Evolutionary conservation across 1,284 basidiomycete species (phyloP), one percentile per base, ranked within the genome.

Genomic region (Cryptococcus sp.): DNA sequence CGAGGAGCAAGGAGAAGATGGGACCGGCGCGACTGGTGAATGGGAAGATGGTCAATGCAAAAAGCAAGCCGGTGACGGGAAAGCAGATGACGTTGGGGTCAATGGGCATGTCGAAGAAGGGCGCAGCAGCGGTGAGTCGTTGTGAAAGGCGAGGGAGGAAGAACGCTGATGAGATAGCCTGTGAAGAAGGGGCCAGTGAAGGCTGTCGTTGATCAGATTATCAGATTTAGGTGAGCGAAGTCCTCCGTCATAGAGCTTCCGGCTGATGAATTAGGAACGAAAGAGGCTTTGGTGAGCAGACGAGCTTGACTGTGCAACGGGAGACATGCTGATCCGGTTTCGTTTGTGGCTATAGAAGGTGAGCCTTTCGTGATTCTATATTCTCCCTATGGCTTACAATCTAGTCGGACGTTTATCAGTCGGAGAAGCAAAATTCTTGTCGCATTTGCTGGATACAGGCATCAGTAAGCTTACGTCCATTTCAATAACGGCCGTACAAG

Each of bases 351-450:
- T 25, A 41, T 48, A 59, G 58, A 59, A 45, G 51, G 58, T 59
- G 37, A 40, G 57, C 41, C 5, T 21, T 19, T 21, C n/a, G n/a
- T n/a, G n/a, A n/a, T 25, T 9, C 23, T 39, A 7, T 5, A 7
- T 5, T 39, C 19, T 23, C n/a, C 7, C 12, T 39, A 22, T 10
- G 36, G n/a, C 48, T 54, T 19, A 51, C 46, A 11, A 39, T 35
- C 24, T 43, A 63, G 66, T 74, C 22, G 72, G 72, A 2, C 61
- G 72, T 5, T 51, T 74, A 11, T 68, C 70, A 0, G 69, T 71
- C 4, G 54, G 62, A 1, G 70, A 73, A 45, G 69, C 71, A 0
- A 54, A 59, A 4, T 72, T 68, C 42, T 54, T 74, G 43, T 62
- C 68, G 5, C 70, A 72, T 51, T 56, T 74, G 7, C 59, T 74